Evolutionary conservation across 176 grass and related monocot species (phyloP).

Genomic region (Cymbopogon citratus): DNA sequence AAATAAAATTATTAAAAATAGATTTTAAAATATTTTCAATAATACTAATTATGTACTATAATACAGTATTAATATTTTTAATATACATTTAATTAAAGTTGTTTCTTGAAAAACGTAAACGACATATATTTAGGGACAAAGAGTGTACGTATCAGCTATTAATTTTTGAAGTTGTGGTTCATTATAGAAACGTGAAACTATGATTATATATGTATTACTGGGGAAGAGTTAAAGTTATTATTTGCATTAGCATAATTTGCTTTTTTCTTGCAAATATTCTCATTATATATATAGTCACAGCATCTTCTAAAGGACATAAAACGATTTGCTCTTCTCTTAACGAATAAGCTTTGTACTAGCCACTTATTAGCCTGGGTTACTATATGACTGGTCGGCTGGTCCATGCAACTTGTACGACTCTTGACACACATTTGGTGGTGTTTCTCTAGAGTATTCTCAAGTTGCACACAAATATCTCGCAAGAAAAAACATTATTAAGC

Average conservation of each 20-base stretch:
- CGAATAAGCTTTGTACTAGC: background rate
- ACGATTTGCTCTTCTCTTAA: background rate
- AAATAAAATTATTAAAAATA: no score
- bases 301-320: background rate
- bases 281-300: background rate
- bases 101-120: no score
- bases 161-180: background rate
- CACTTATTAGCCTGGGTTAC: no score
- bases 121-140: no score
- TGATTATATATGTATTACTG: no score
- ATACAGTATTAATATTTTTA: no score
- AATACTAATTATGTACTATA: no score
- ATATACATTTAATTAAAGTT: no score
- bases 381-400: background rate
- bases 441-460: conserved; percentile 10
- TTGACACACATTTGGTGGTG: background rate
- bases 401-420: background rate
- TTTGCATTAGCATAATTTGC: background rate
- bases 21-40: no score
- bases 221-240: no score
- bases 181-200: background rate
- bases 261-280: background rate
- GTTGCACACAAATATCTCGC: conserved; percentile 7
- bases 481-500: background rate
- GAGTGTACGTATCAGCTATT: no score